Percentiles rank a stretch among this genome's conserved stretches.
These are phyloP conservation scores for Knufia fluminis DNA, from an alignment of 2,329 filamentous ascomycete species.

Conservation along the genomic window DNA sequence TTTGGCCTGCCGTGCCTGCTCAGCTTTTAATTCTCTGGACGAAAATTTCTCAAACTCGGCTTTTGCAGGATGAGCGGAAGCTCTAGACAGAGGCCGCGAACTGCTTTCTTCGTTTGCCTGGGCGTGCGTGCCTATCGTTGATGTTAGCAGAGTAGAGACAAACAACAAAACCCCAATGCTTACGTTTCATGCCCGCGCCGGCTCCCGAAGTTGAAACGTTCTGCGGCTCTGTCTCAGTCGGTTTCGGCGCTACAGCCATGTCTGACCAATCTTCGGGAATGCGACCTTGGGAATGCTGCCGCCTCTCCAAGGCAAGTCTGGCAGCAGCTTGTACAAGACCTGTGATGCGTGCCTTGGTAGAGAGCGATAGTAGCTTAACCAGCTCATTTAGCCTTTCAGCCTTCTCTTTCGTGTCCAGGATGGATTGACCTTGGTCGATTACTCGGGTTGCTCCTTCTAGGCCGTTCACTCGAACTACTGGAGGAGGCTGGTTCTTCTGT, in stretches of 20 bases:
- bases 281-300: constrained; percentile 68
- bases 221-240: constrained; percentile 29
- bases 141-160: constrained; percentile 23
- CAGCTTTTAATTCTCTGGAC: constrained; percentile 58
- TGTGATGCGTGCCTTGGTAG: constrained; percentile 68
- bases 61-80: constrained; percentile 15
- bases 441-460: constrained; percentile 55
- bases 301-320: constrained; percentile 59
- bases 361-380: constrained; percentile 70
- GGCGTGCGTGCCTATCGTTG: constrained; percentile 29
- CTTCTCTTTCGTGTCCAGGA: constrained; percentile 54
- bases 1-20: constrained; percentile 62
- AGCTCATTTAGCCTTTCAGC: constrained; percentile 67
- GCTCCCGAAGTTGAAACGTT: constrained; percentile 27
- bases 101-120: constrained; percentile 31
- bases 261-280: constrained; percentile 68
- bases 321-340: constrained; percentile 69
- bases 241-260: constrained; percentile 50
- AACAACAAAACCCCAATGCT: constrained; percentile 11
- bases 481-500: constrained; percentile 28
- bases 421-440: constrained; percentile 56
- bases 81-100: constrained; percentile 24
- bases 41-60: constrained; percentile 31
- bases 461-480: constrained; percentile 43
- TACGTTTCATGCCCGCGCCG: constrained; percentile 33